Base-by-base conservation (phyloP, 495 filamentous ascomycete species). In the Daldinia childiae region DNA sequence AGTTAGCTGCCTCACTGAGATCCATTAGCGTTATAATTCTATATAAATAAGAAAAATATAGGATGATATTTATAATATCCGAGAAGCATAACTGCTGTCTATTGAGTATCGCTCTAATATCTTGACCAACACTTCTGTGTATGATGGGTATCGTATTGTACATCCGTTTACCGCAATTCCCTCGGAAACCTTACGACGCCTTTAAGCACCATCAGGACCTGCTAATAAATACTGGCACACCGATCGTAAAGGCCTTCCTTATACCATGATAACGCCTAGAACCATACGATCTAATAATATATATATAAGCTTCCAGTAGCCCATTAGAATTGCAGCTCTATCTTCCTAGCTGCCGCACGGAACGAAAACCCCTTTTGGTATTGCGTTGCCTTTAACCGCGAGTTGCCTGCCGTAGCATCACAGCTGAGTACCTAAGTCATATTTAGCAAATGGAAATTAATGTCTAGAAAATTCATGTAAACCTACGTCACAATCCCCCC, bases 401-500 rank as follows among this genome's bases (percentile, higher is more conserved):
- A 36, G 62, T 62, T 60, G 68, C 67, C 19, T 72, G 60, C 17
- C 77, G 80, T 30, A 87, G 77, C 85, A 87, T 87, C 21, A 85
- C 79, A 24, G 81, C 64, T 2, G 85, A 87, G 74, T 87, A 87
- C 45, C 84, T 87, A 17, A 32, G 24, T 26, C 17, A 9, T 38
- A 3, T 58, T 74, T 29, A 62, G 59, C n/a, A 29, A 43, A 26
- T 43, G 14, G 54, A 27, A 21, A 48, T 34, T 19, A 21, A 34
- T 36, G 27, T 54, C 26, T 6, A 19, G 34, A 29, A 15, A 38
- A 14, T n/a, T 24, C 11, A 12, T 34, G 24, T 58, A 27, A 54
- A 78, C 81, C 77, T 81, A 88, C 81, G 79, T 73, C 54, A 87
- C 82, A 54, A 88, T 88, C 7, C 87, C 87, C 17, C 82, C 83